These are phyloP conservation scores for Malus domestica DNA, from an alignment of 306 rosid species.

Conservation along the genomic window ASM211411v1 NC_041790.1:14389501-14390000, in stretches of 20 bases:
- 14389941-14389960: slow-evolving; percentile 72
- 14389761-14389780: slow-evolving; percentile 27
- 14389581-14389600: neutral
- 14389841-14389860: slow-evolving; percentile 55
- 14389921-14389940: slow-evolving; percentile 91
- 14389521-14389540: slow-evolving; percentile 35
- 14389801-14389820: slow-evolving; percentile 52
- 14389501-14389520: slow-evolving; percentile 33
- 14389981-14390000: neutral
- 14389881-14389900: slow-evolving; percentile 65
- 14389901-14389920: slow-evolving; percentile 88
- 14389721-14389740: neutral
- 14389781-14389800: slow-evolving; percentile 40
- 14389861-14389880: slow-evolving; percentile 49
- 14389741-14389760: slow-evolving; percentile 34
- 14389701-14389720: neutral
- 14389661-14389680: neutral
- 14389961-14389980: neutral
- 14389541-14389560: slow-evolving; percentile 41
- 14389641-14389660: neutral
- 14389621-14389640: neutral
- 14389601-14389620: neutral
- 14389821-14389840: slow-evolving; percentile 52
- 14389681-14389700: neutral
- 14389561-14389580: neutral